Evolutionary conservation across 306 rosid genomes (phyloP).

Genomic region (Glycyrrhiza uralensis): DNA sequence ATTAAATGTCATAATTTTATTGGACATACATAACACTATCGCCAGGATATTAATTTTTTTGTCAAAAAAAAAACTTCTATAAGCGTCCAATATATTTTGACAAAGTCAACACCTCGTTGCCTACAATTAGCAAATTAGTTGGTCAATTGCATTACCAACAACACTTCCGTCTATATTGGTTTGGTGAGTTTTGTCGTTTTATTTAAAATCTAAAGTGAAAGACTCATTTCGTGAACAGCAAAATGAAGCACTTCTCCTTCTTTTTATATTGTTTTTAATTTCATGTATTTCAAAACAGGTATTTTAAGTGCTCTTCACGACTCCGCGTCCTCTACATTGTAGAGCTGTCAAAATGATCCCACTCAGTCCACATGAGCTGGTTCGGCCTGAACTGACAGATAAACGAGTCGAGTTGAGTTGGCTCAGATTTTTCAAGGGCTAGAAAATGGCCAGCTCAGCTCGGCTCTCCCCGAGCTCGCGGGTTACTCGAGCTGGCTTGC

Average conservation of each 20-base stretch:
- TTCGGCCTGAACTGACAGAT: too few species aligned
- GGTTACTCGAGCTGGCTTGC: too few species aligned
- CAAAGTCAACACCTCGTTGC: slow-evolving; percentile 37
- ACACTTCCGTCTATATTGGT: slow-evolving; percentile 3
- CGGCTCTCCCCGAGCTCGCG: too few species aligned
- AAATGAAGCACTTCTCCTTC: neutral
- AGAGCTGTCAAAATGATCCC: too few species aligned
- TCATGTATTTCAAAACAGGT: neutral
- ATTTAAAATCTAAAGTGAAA: neutral
- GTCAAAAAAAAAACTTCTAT: too few species aligned
- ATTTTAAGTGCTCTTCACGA: slow-evolving; percentile 44
- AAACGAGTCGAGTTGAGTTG: too few species aligned
- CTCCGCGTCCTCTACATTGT: neutral
- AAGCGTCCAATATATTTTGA: neutral
- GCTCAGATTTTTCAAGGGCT: too few species aligned
- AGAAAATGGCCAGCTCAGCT: too few species aligned
- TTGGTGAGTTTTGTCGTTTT: slow-evolving; percentile 14
- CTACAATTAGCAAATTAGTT: slow-evolving; percentile 35
- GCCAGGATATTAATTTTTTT: too few species aligned
- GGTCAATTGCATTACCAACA: slow-evolving; percentile 40
- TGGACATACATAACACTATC: too few species aligned
- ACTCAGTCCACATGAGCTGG: too few species aligned
- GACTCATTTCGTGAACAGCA: neutral
- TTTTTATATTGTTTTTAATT: neutral
- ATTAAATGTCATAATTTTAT: too few species aligned